These are phyloP conservation scores for Chytriomyces sp. DNA, from an alignment of 192 early-diverging fungal genomes.

Conservation along the genomic window DNA sequence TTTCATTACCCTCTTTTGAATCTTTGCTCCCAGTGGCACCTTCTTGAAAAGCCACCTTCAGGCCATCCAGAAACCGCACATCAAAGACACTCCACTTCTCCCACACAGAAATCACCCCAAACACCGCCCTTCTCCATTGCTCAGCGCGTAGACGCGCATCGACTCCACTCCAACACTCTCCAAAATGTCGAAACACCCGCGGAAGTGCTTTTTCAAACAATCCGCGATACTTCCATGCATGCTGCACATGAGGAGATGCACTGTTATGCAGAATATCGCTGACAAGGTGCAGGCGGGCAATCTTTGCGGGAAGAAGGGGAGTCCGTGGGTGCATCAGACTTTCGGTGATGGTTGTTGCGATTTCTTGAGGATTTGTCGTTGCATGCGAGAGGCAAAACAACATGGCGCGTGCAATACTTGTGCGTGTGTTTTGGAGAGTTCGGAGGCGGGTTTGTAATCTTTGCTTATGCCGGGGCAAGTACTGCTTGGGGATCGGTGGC, in stretches of 20 bases:
- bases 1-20: too few species aligned
- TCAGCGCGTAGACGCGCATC: conserved; percentile 81
- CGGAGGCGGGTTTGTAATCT: conserved; percentile 41
- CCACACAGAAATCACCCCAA: conserved; percentile 79
- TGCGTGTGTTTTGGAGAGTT: conserved; percentile 44
- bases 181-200: conserved; percentile 73
- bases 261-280: not conserved
- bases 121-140: conserved; percentile 63
- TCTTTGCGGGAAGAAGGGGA: conserved; percentile 62
- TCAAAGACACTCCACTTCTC: conserved; percentile 91
- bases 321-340: conserved; percentile 65
- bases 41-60: conserved; percentile 59
- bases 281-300: conserved; percentile 74
- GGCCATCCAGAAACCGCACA: conserved; percentile 62
- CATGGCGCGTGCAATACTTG: conserved; percentile 79
- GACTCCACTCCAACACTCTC: conserved; percentile 68
- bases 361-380: conserved; percentile 28
- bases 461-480: not conserved
- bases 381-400: conserved; percentile 83
- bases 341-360: conserved; percentile 69
- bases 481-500: conserved; percentile 13
- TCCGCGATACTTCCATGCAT: conserved; percentile 84
- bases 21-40: conserved; percentile 7
- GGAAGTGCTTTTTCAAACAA: conserved; percentile 67
- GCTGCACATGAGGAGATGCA: conserved; percentile 63